Base-by-base conservation (phyloP, 306 rosid species). In the Fragaria ananassa region DNA sequence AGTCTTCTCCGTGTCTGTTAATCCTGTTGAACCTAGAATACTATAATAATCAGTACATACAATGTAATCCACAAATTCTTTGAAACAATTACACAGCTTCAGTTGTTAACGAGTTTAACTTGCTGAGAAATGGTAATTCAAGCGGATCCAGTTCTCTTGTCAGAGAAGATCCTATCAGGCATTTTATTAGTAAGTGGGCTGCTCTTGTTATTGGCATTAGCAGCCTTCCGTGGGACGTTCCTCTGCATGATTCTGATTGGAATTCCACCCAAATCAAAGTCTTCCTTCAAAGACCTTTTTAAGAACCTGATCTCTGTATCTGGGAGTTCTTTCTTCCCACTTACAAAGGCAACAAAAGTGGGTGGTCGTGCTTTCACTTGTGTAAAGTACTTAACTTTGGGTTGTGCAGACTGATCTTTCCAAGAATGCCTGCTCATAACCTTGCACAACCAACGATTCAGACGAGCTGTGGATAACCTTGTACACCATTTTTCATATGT, bases 401-500 rank as follows among this genome's bases (percentile, higher is more conserved):
- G 91, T 70, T 89, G 96, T 50, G 95, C 91, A 76, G 96, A 90
- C 86, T 89, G 96, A 84, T 92, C 96, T 84, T 90, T 94, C 98
- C 98, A 94, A 39, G 97, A 94, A 86, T 94, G 98, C 84, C 97
- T 86, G 88, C 98, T 89, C 96, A 95, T 91, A 78, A 93, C 96
- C 97, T 95, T 95, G 13, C 84, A 88, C 90, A 95, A 81, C 97
- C 98, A 95, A 68, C 97, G 96, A 86, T 95, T 95, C 39, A 95
- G 92, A 58, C 90, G 90, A 79, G 97, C 92, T 14, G 98, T 95
- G 50, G 96, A 74, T 84, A 92, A 84, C 72, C 98, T 80, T 66
- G 85, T 83, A 82, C 96, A 90, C 98, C 98, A 95, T 82, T 92
- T 95, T 82, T 89, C 89, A 8, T 91, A 95, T 18, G 93, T 90